These are phyloP conservation scores for Wickerhamomyces bisporus DNA, from an alignment of 805 yeast species.

Conservation along the genomic window DNA sequence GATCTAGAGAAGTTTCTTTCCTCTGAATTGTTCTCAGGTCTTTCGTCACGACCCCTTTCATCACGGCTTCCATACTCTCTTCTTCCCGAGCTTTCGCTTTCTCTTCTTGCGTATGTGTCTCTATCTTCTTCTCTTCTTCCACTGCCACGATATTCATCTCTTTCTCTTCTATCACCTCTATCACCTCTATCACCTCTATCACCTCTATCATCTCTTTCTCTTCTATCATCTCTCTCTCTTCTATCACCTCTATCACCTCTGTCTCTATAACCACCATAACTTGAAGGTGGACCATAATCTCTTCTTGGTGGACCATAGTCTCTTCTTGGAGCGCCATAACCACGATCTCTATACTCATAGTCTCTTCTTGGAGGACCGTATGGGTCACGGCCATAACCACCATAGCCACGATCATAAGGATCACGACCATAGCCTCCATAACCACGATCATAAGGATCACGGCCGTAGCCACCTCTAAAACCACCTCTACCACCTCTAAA, in stretches of 20 bases:
- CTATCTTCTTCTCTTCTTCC: conserved; percentile 10
- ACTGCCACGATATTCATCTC: conserved; percentile 11
- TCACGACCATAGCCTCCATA: conserved; percentile 7
- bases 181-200: no score
- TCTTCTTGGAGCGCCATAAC: conserved; percentile 9
- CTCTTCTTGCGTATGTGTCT: neutral
- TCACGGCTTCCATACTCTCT: conserved; percentile 10
- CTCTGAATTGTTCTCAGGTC: conserved; percentile 5
- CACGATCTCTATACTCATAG: conserved; percentile 5
- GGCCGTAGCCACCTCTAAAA: conserved; percentile 10
- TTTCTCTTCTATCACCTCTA: conserved; percentile 14
- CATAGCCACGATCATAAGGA: conserved; percentile 3
- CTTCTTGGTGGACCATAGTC: conserved; percentile 12
- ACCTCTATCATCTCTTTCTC: conserved; percentile 16
- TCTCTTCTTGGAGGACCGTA: conserved; percentile 13
- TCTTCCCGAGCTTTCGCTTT: conserved; percentile 5
- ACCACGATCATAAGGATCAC: conserved; percentile 7
- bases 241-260: conserved; percentile 5
- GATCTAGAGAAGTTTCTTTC: conserved; percentile 24
- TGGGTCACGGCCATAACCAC: conserved; percentile 13
- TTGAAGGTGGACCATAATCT: no score
- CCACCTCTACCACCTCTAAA: conserved; percentile 19
- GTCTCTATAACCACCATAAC: conserved; percentile 1
- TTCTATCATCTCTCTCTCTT: conserved; percentile 6
- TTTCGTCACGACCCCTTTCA: conserved; percentile 12